A percentile compares a stretch with the other conserved stretches of the same genome.
Conservation (phyloP, 2,329 filamentous ascomycete species). For the Ceratocystis cacaofunesta region DNA sequence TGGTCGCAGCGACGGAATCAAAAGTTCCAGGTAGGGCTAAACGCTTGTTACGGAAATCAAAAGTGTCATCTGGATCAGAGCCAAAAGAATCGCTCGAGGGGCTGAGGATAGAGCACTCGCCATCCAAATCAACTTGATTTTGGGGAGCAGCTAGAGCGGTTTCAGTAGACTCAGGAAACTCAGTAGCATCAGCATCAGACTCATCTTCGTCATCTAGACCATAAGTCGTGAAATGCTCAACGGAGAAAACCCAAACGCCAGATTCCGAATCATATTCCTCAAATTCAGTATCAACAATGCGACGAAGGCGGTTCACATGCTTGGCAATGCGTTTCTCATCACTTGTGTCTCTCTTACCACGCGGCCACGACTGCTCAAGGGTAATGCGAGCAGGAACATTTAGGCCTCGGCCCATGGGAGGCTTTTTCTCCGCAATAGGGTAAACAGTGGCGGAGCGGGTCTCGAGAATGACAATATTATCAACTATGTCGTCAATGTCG, state of each 20-base stretch:
- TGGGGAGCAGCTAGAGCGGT: not conserved
- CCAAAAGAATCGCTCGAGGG: slow-evolving; percentile 17
- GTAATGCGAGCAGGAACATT: slow-evolving; percentile 81
- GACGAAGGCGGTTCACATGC: slow-evolving; percentile 68
- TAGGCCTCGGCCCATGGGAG: slow-evolving; percentile 68
- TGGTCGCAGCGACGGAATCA: slow-evolving; percentile 38
- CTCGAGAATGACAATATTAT: slow-evolving; percentile 58
- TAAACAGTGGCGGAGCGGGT: slow-evolving; percentile 82
- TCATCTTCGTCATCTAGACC: slow-evolving; percentile 71
- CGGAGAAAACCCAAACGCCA: slow-evolving; percentile 79
- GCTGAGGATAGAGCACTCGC: slow-evolving; percentile 8
- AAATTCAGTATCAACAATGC: slow-evolving; percentile 67
- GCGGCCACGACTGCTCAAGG: slow-evolving; percentile 89
- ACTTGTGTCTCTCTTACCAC: slow-evolving; percentile 40
- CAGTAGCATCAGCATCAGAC: slow-evolving; percentile 26
- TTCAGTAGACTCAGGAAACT: not conserved
- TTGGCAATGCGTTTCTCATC: slow-evolving; percentile 56
- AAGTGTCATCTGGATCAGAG: slow-evolving; percentile 36
- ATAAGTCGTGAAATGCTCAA: slow-evolving; percentile 96
- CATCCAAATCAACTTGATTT: slow-evolving; percentile 25
- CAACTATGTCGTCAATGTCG: slow-evolving; percentile 66
- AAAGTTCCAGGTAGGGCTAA: slow-evolving; percentile 64
- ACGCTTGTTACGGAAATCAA: slow-evolving; percentile 38
- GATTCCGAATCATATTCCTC: slow-evolving; percentile 63
- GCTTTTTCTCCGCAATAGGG: slow-evolving; percentile 59